A percentile compares a stretch with the other conserved stretches of the same genome.
Evolutionary conservation across 176 grass and related monocot species (phyloP).

Genomic region (Paspalum notatum): DNA sequence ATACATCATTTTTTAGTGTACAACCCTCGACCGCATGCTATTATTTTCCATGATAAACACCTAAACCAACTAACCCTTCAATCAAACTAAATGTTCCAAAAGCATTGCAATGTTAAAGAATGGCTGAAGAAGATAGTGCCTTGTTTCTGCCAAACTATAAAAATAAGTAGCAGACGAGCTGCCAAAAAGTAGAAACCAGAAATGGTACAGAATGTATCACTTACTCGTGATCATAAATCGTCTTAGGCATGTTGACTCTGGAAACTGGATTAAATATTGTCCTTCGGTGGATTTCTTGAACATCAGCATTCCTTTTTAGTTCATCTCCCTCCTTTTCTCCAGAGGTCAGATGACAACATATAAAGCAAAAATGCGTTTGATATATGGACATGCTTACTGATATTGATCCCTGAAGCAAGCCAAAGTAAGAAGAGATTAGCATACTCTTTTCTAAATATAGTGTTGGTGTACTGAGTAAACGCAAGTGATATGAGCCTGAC

Average conservation of each 20-base stretch:
- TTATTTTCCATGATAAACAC: not conserved
- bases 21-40: conserved; percentile 1
- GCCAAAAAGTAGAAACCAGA: conserved; percentile 4
- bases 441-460: conserved; percentile 11
- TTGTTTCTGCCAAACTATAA: not conserved
- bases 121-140: not conserved
- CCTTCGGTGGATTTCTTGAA: conserved; percentile 93
- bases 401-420: conserved; percentile 86
- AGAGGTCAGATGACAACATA: conserved; percentile 93
- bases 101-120: conserved; percentile 3
- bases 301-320: conserved; percentile 82
- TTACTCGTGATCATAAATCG: conserved; percentile 92
- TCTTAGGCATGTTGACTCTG: conserved; percentile 65
- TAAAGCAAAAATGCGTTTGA: conserved; percentile 88
- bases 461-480: conserved; percentile 18
- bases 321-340: conserved; percentile 92
- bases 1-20: not conserved
- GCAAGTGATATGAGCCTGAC: not conserved
- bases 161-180: conserved; percentile 1
- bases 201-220: conserved; percentile 17
- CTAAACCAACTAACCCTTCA: not conserved
- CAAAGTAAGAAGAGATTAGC: conserved; percentile 37
- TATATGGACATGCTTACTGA: conserved; percentile 99
- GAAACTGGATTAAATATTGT: conserved; percentile 74
- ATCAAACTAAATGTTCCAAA: not conserved